Evolutionary conservation across 1,284 basidiomycete genomes (phyloP).

Genomic region (Flammula alnicola): DNA sequence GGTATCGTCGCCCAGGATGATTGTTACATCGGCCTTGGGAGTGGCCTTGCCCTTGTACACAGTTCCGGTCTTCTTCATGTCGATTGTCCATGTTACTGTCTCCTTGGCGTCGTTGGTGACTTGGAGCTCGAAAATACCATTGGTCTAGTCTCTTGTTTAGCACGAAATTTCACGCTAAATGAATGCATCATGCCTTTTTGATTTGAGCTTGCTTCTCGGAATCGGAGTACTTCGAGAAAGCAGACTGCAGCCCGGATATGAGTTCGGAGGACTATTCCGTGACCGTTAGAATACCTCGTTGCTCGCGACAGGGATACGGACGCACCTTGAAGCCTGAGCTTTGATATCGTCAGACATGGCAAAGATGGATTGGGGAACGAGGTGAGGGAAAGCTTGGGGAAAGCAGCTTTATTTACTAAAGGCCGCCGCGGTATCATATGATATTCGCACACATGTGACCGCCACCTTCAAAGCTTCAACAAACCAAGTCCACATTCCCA

Average conservation of each 20-base stretch:
- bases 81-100: conserved; percentile 90
- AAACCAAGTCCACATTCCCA: conserved; percentile 1
- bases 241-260: conserved; percentile 63
- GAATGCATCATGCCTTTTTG: conserved; percentile 86
- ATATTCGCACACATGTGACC: conserved; percentile 25
- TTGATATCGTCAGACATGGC: conserved; percentile 47
- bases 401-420: conserved; percentile 19
- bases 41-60: conserved; percentile 83
- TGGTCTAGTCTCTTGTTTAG: conserved; percentile 61
- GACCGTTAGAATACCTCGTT: neutral
- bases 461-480: conserved; percentile 1
- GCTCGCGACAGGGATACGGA: neutral
- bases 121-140: conserved; percentile 90
- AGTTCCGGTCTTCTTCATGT: conserved; percentile 88
- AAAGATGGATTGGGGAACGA: conserved; percentile 1
- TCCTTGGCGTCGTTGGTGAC: conserved; percentile 81
- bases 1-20: conserved; percentile 76
- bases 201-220: conserved; percentile 81
- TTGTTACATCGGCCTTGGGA: conserved; percentile 76
- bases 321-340: conserved; percentile 61
- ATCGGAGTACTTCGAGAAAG: conserved; percentile 69
- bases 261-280: conserved; percentile 69
- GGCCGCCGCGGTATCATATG: conserved; percentile 29
- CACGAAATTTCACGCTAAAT: neutral
- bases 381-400: conserved; percentile 2